Conservation (phyloP, 2,329 filamentous ascomycete species). For the Fusarium tanahbumbuense region DNA sequence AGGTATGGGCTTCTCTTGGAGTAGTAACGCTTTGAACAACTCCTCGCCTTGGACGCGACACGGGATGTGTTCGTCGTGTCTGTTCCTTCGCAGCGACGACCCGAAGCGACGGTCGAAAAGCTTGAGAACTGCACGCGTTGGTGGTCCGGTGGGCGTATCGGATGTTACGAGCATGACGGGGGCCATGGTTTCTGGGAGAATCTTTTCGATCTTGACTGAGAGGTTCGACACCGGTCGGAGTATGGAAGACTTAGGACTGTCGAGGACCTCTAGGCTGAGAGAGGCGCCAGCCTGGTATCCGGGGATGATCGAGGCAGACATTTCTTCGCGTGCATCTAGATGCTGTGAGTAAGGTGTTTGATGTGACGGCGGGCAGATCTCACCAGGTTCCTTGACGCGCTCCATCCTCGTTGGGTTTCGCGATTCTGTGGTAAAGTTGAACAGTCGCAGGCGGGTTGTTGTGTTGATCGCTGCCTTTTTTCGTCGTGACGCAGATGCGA, state of each 20-base stretch:
- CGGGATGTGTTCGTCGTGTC: background rate
- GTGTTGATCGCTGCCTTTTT: too few relatives aligned
- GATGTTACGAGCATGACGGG: background rate
- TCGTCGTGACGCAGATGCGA: too few relatives aligned
- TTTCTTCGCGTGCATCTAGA: background rate
- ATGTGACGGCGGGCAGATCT: background rate
- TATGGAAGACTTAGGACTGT: background rate
- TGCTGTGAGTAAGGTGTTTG: background rate
- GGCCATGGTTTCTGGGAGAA: background rate
- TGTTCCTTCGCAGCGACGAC: background rate
- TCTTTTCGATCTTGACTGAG: background rate
- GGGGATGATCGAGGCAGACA: background rate
- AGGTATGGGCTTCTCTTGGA: fast-evolving
- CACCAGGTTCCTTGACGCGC: background rate
- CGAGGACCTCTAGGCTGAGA: background rate
- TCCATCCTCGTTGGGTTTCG: too few relatives aligned
- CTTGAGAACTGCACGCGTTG: background rate
- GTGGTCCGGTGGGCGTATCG: background rate
- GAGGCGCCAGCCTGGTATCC: background rate
- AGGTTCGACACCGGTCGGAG: background rate
- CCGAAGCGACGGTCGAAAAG: background rate
- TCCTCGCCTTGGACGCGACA: background rate
- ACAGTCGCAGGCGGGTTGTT: too few relatives aligned
- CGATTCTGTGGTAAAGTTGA: too few relatives aligned
- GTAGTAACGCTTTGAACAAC: background rate